Evolutionary conservation across 2,329 filamentous ascomycete genomes (phyloP).

Genomic region (Alternaria ethzedia): DNA sequence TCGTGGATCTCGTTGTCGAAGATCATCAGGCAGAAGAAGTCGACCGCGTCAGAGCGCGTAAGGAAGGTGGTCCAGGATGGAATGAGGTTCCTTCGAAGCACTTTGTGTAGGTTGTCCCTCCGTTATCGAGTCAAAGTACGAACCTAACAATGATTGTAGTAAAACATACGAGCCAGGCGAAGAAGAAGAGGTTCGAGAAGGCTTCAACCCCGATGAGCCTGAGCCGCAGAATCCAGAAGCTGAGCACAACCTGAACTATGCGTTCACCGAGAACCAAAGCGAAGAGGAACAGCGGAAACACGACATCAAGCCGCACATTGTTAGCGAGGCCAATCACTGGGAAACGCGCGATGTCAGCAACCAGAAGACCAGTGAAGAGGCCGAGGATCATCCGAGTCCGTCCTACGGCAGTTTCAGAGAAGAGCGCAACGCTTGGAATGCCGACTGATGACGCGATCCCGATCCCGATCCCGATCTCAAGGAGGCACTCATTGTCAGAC

Average conservation of each 20-base stretch:
- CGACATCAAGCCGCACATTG: conserved; percentile 46
- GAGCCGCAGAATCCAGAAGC: conserved; percentile 52
- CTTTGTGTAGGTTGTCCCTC: conserved; percentile 57
- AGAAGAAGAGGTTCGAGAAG: conserved; percentile 60
- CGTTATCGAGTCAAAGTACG: not conserved
- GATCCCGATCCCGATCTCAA: not conserved
- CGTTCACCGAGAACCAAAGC: conserved; percentile 49
- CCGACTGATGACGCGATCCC: conserved; percentile 16
- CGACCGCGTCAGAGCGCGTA: conserved; percentile 66
- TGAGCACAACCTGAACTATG: conserved; percentile 53
- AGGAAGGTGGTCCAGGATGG: conserved; percentile 67
- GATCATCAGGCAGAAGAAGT: conserved; percentile 67
- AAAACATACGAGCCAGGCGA: conserved; percentile 56
- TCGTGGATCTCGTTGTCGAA: conserved; percentile 72
- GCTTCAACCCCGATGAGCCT: conserved; percentile 59
- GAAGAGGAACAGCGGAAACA: conserved; percentile 45
- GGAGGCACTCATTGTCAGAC: not conserved
- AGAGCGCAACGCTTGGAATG: conserved; percentile 51
- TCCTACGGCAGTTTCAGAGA: conserved; percentile 54
- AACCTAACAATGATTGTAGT: conserved; percentile 37
- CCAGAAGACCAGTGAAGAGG: conserved; percentile 19
- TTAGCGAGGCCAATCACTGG: conserved; percentile 55
- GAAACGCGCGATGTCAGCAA: conserved; percentile 43
- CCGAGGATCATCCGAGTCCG: conserved; percentile 33
- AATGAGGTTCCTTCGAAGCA: conserved; percentile 63